Evolutionary conservation across 2,329 filamentous ascomycete genomes (phyloP).

Genomic region (Penicillium italicum): DNA sequence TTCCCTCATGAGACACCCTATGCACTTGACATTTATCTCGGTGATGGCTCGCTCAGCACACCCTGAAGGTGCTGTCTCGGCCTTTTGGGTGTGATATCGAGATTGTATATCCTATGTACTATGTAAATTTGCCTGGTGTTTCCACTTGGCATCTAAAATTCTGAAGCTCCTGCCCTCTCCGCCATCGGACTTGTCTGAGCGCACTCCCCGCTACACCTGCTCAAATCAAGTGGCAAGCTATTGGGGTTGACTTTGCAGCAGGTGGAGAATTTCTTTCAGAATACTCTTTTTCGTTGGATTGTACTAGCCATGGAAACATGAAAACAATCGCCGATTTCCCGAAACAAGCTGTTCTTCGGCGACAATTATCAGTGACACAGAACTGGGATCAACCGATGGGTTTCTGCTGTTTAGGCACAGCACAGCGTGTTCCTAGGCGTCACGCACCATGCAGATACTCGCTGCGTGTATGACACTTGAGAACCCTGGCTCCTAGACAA

Average conservation of each 20-base stretch:
- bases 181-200: background rate
- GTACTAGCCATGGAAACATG: background rate
- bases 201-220: background rate
- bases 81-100: background rate
- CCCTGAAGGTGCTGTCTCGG: background rate
- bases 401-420: background rate
- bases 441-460: too few relatives aligned
- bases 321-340: background rate
- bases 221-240: background rate
- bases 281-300: background rate
- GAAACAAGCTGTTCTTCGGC: background rate
- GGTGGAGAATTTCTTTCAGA: background rate
- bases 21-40: background rate
- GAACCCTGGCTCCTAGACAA: background rate
- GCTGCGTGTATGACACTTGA: too few relatives aligned
- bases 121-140: background rate
- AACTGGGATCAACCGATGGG: background rate
- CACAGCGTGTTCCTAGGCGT: background rate
- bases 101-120: background rate
- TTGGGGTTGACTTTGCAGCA: background rate
- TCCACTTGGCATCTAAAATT: background rate
- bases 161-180: background rate
- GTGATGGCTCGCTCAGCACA: background rate
- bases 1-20: conserved; percentile 46
- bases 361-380: background rate